Conservation (phyloP, 1,284 basidiomycete species). For the Porodaedalea pini region DNA sequence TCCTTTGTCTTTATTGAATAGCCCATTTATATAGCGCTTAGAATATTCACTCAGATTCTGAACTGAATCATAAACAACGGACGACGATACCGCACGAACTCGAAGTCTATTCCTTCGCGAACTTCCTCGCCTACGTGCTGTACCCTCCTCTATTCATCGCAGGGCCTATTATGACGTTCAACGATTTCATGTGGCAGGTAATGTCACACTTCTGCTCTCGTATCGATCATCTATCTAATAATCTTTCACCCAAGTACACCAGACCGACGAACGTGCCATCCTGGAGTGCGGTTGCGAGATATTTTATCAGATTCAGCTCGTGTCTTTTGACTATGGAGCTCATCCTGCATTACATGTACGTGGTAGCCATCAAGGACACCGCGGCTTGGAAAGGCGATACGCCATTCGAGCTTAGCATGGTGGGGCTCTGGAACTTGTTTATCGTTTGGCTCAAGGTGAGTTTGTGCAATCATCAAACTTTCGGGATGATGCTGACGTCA, state of each 20-base stretch:
- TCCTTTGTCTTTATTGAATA: background rate
- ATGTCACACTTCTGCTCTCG: constrained; percentile 22
- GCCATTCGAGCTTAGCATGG: constrained; percentile 83
- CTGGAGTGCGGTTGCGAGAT: constrained; percentile 35
- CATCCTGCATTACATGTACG: constrained; percentile 92
- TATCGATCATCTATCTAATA: background rate
- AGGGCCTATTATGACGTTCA: constrained; percentile 95
- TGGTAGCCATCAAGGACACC: constrained; percentile 93
- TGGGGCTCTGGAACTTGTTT: constrained; percentile 97
- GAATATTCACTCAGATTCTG: constrained; percentile 30
- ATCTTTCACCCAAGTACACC: constrained; percentile 43
- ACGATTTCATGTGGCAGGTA: constrained; percentile 92
- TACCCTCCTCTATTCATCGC: constrained; percentile 96
- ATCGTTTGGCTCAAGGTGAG: constrained; percentile 93
- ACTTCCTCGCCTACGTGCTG: constrained; percentile 73
- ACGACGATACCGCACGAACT: constrained; percentile 41
- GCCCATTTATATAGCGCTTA: constrained; percentile 22
- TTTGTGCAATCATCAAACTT: background rate
- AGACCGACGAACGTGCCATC: constrained; percentile 42
- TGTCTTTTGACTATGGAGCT: constrained; percentile 87
- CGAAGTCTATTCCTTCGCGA: constrained; percentile 50
- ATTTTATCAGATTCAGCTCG: constrained; percentile 69
- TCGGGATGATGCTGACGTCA: background rate
- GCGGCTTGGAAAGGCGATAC: constrained; percentile 72
- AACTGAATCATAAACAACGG: constrained; percentile 57